Evolutionary conservation across 2,329 filamentous ascomycete species (phyloP).

Genomic region (Cadophora sp.): DNA sequence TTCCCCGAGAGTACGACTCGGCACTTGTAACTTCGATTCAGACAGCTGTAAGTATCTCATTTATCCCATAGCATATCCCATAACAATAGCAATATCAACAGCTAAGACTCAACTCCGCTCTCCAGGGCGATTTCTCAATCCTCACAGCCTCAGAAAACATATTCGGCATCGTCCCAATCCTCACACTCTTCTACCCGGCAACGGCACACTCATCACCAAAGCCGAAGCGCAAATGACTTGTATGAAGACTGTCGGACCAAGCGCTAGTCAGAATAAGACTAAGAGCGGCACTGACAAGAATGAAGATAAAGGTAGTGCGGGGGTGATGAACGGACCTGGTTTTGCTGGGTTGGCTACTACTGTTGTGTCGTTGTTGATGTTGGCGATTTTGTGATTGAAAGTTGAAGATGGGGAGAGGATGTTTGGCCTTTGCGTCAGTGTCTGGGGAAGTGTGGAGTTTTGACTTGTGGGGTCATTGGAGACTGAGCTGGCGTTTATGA

Average conservation of each 20-base stretch:
- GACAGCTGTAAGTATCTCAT: background rate
- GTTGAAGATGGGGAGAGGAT: too few relatives aligned
- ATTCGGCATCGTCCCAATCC: background rate
- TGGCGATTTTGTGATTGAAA: background rate
- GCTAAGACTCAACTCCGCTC: background rate
- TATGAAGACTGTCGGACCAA: background rate
- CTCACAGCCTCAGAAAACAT: background rate
- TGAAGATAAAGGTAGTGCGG: background rate
- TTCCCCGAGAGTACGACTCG: too few relatives aligned
- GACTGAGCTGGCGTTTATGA: too few relatives aligned
- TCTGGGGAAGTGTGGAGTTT: too few relatives aligned
- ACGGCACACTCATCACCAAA: background rate
- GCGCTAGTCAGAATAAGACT: background rate
- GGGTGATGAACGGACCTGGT: background rate
- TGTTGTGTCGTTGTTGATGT: background rate
- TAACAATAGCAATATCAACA: background rate
- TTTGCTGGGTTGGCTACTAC: background rate
- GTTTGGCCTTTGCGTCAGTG: too few relatives aligned
- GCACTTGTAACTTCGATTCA: background rate
- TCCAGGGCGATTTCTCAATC: background rate
- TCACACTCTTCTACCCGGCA: slow-evolving; percentile 1
- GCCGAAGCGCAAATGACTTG: background rate
- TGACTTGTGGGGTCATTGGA: too few relatives aligned
- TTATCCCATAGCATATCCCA: background rate
- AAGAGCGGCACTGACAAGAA: background rate